Conservation (phyloP, 108 stramenopile species). For the Conticribra weissflogii region DNA sequence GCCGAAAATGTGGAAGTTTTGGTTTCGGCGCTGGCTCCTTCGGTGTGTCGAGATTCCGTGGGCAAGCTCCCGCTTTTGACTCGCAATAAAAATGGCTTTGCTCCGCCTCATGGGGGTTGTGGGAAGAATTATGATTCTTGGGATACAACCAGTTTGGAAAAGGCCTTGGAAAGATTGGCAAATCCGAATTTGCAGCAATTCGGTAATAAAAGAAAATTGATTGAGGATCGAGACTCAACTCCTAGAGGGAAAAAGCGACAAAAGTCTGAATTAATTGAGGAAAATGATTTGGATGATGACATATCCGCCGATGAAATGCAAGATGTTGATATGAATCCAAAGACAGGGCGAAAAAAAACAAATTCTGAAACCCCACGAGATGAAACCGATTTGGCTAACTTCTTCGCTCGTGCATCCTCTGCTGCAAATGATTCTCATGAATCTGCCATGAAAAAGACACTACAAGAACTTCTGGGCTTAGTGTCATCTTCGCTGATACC, state of each 20-base stretch:
- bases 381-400: background rate
- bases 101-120: background rate
- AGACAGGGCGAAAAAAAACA: background rate
- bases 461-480: slow-evolving; percentile 28
- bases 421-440: slow-evolving; percentile 25
- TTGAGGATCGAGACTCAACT: slow-evolving; percentile 4
- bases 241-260: slow-evolving; percentile 9
- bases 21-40: slow-evolving; percentile 59
- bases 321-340: too few species aligned
- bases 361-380: background rate
- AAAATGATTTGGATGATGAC: background rate
- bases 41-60: slow-evolving; percentile 47
- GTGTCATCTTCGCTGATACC: slow-evolving; percentile 23
- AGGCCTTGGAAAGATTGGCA: slow-evolving; percentile 15
- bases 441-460: slow-evolving; percentile 17
- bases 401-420: background rate
- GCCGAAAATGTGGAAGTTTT: slow-evolving; percentile 74
- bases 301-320: too few species aligned
- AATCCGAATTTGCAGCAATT: background rate
- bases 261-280: slow-evolving; percentile 5
- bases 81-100: background rate
- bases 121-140: slow-evolving; percentile 1
- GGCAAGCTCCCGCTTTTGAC: slow-evolving; percentile 53
- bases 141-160: slow-evolving; percentile 18
- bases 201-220: background rate